Evolutionary conservation across 2,329 filamentous ascomycete genomes (phyloP).

Genomic region (Talaromyces marneffei): DNA sequence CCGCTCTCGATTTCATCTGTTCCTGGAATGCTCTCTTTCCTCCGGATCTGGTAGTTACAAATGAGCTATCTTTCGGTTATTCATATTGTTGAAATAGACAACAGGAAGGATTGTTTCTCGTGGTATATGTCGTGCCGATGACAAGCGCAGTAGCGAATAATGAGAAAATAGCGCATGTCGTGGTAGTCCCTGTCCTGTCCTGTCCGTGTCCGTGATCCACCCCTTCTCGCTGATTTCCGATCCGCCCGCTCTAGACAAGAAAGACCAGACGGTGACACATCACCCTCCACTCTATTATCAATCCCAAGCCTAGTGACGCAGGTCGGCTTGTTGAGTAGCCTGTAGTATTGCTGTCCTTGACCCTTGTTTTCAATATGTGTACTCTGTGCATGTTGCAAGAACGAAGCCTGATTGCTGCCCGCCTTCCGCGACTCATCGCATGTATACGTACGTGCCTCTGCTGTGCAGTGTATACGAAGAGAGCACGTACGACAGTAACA

Average conservation of each 20-base stretch:
- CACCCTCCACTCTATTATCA: slow-evolving; percentile 1
- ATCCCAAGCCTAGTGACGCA: background rate
- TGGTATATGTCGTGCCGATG: background rate
- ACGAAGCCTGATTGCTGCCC: slow-evolving; percentile 5
- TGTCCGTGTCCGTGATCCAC: slow-evolving; percentile 4
- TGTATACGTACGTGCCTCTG: background rate
- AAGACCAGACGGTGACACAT: background rate
- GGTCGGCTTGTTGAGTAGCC: background rate
- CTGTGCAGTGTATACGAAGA: background rate
- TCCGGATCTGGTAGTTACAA: background rate
- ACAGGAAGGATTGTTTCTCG: no score
- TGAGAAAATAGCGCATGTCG: slow-evolving; percentile 8
- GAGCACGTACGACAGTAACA: background rate
- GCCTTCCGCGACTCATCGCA: background rate
- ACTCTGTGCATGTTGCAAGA: background rate
- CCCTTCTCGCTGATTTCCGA: slow-evolving; percentile 5
- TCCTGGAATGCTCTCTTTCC: background rate
- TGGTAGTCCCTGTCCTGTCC: background rate
- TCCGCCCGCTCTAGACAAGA: slow-evolving; percentile 6
- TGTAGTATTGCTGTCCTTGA: background rate
- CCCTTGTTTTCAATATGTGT: background rate
- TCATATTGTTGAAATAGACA: background rate
- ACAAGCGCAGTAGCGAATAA: background rate
- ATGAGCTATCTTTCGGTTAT: background rate
- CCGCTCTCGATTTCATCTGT: slow-evolving; percentile 5